These are phyloP conservation scores for Aspergillus ochraceus DNA, from an alignment of 2,329 filamentous ascomycete species.

Conservation along the genomic window DNA sequence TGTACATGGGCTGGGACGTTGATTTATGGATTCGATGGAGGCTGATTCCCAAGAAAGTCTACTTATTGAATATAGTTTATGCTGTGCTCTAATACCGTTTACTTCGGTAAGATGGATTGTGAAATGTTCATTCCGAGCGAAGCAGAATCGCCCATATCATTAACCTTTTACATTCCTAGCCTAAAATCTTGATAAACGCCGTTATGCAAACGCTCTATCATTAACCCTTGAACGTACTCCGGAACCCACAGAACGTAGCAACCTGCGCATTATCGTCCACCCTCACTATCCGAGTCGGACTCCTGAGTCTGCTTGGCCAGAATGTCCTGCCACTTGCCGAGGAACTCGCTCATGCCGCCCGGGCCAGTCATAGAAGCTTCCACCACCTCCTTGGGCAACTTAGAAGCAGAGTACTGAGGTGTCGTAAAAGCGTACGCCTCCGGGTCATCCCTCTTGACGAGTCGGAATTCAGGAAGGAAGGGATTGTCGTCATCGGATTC, in stretches of 20 bases:
- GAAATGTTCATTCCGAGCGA: neutral
- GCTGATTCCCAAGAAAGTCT: too few relatives aligned
- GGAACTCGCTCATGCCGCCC: slow-evolving; percentile 78
- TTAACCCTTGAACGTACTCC: neutral
- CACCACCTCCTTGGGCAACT: slow-evolving; percentile 90
- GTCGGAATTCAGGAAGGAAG: slow-evolving; percentile 73
- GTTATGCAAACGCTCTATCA: neutral
- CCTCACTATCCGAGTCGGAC: slow-evolving; percentile 38
- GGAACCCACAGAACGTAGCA: neutral
- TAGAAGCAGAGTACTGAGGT: slow-evolving; percentile 90
- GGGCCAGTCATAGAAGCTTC: slow-evolving; percentile 65
- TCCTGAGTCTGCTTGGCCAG: slow-evolving; percentile 44
- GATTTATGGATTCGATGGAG: too few relatives aligned
- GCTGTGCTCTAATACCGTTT: too few relatives aligned
- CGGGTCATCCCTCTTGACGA: slow-evolving; percentile 81
- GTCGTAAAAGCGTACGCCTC: slow-evolving; percentile 84
- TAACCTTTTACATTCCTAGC: neutral
- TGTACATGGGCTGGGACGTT: too few relatives aligned
- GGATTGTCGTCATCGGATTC: slow-evolving; percentile 52
- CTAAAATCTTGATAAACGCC: neutral
- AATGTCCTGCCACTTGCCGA: slow-evolving; percentile 69
- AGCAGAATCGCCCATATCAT: neutral
- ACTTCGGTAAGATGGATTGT: neutral
- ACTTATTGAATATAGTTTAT: too few relatives aligned
- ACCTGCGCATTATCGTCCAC: slow-evolving; percentile 18